Evolutionary conservation across 2,329 filamentous ascomycete genomes (phyloP), one percentile per base, ranked within the genome.

Genomic region (Fusarium guadeloupense): DNA sequence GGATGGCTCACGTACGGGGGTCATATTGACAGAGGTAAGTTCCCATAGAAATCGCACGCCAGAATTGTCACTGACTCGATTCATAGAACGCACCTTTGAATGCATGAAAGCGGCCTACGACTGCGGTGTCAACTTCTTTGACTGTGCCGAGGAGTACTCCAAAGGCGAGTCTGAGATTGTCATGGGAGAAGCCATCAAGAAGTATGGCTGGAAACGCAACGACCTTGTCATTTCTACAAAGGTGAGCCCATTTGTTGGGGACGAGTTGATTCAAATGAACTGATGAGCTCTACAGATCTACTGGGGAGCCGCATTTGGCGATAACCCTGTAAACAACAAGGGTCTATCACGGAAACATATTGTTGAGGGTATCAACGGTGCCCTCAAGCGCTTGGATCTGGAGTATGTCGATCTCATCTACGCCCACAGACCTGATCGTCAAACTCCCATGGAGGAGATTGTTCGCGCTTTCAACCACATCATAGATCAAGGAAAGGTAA

Each of bases 1-100:
- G 85, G 87, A 64, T 89, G 87, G 88, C 80, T 93, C 46, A 92
- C 90, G 1, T 92, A 91, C 64, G 90, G 90, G 48, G 89, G 89
- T 16, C 87, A 91, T 66, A 86, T 91, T 25, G 86, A 88, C 50
- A 83, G 86, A 71, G 85, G 87, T 87, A 77, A 64, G 78, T 25
- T 41, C 14, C 6, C 6, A 25, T 9, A n/a, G 23, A 13, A 17
- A 14, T 10, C 21, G 7, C 5, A 31, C 12, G 37, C 10, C 19
- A 2, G 10, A 9, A 33, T 13, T 20, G 21, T 17, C 41, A 9
- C 55, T 69, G 37, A 67, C 41, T 40, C 9, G n/a, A 9, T 17
- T 13, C 37, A 40, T 42, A 76, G 76, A 78, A 69, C 74, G 72
- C 30, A 78, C 85, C 0, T 85, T 84, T 69, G 78, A 80, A 45